Evolutionary conservation across 1,139 yeast species (phyloP), one percentile per base, ranked within the genome.

Genomic region (Zygosaccharomyces sapae): DNA sequence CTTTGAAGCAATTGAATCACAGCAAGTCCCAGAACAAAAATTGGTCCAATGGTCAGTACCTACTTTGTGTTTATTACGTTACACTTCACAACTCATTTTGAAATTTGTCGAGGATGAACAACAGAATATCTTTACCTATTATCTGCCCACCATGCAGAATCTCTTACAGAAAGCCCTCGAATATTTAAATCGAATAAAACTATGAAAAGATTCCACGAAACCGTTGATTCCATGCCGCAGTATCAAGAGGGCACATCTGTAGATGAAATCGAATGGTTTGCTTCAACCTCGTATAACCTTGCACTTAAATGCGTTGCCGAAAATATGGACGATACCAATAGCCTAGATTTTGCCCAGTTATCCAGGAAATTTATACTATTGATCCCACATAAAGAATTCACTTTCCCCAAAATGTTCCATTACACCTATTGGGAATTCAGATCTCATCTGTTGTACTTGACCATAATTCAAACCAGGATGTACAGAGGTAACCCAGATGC

Each of bases 181-280:
- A 4, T 51, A 46, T 31, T 25, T 54, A 10, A n/a, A 50, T 33
- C 48, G 43, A 18, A 36, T 47, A 50, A 46, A 30, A 16, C 41
- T 1, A 35, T 42, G 3, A 44, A 33, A 4, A 33, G 25, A 6
- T 19, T 50, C 10, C 33, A 36, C 7, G 38, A 27, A 6, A 31
- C 29, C 10, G 29, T 34, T 6, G 37, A 33, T 2, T 29, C 43
- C 8, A 37, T 19, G 8, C 31, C 35, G 4, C 20, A 20, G 3
- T 18, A 41, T 12, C 25, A 38, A 4, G 58, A 52, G 24, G 31
- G 35, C 1, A 46, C 56, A 9, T 54, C 59, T 1, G 47, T 53
- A 1, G 55, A 57, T 40, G 65, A 61, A 40, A 50, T 61, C 10
- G 65, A 60, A 47, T 60, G 65, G 65, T 61, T 59, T 44, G 53